phyloP scores from a whole-genome alignment of 1,139 yeast species.

The Nakaseomyces uthaithaninus region DNA sequence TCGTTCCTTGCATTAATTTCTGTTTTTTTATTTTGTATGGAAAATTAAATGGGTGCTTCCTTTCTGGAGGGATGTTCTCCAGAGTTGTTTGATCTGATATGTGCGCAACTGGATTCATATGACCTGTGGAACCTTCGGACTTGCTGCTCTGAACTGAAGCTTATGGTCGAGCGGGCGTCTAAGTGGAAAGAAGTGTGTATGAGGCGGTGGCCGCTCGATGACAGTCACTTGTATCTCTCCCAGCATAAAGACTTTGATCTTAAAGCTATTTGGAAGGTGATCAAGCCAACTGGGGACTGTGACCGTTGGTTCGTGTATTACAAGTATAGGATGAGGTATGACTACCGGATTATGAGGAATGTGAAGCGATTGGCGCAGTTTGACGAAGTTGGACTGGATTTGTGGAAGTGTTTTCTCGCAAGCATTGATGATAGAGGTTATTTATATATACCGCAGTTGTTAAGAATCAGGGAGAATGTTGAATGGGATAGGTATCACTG shows the following conservation, averaged over 20 bases:
- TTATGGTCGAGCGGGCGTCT: background rate
- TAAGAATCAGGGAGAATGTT: background rate
- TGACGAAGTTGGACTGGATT: background rate
- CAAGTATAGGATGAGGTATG: slow-evolving; percentile 12
- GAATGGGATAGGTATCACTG: slow-evolving; percentile 3
- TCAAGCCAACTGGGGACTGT: slow-evolving; percentile 2
- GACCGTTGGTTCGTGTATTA: slow-evolving; percentile 18
- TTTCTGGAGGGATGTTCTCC: slow-evolving; percentile 2
- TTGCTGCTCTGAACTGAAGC: slow-evolving; percentile 2
- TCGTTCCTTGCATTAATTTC: background rate
- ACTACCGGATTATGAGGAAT: background rate
- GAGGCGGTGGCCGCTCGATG: slow-evolving; percentile 3
- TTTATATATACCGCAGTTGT: slow-evolving; percentile 2
- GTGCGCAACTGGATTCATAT: background rate
- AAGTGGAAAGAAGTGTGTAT: slow-evolving; percentile 1
- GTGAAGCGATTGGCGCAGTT: background rate
- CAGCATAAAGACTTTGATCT: background rate
- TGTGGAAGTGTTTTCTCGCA: background rate
- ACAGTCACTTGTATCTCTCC: background rate
- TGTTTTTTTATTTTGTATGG: background rate
- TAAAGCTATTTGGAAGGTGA: slow-evolving; percentile 1
- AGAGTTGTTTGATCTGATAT: slow-evolving; percentile 4
- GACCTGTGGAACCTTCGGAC: slow-evolving; percentile 1
- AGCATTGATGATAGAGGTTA: background rate
- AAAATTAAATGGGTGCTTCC: background rate